Evolutionary conservation across 108 stramenopile species (phyloP).

Genomic region (Skeletonema menzelii): DNA sequence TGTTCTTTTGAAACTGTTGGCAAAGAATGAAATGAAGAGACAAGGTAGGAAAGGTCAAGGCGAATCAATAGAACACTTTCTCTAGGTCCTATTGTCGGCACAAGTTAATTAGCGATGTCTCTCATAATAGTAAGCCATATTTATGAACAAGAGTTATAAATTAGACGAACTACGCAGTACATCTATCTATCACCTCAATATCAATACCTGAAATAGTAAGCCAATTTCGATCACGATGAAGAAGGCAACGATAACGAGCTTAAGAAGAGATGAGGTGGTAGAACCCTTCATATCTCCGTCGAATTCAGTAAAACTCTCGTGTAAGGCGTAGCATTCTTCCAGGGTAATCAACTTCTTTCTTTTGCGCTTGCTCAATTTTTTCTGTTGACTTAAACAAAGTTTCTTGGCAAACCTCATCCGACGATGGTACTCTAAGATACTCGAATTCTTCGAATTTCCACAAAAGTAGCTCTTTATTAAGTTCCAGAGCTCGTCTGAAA

Average conservation of each 20-base stretch:
- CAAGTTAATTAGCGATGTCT: background rate
- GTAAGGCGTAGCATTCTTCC: background rate
- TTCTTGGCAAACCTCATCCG: conserved; percentile 6
- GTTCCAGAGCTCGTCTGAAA: background rate
- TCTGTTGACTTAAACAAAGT: background rate
- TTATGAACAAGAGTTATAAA: no score
- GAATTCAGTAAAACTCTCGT: background rate
- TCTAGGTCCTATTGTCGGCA: background rate
- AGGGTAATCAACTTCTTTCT: background rate
- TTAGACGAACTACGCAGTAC: no score
- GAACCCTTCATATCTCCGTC: background rate
- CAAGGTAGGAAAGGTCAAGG: no score
- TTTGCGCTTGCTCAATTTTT: background rate
- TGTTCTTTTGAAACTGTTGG: no score
- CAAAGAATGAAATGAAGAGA: no score
- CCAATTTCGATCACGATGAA: background rate
- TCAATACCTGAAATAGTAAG: background rate
- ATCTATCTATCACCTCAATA: background rate
- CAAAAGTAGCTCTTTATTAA: conserved; percentile 4
- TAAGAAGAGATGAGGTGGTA: background rate
- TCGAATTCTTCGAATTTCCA: conserved; percentile 5
- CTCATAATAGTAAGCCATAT: background rate
- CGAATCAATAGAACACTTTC: no score
- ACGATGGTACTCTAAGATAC: conserved; percentile 10
- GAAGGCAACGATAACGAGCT: background rate